phyloP scores from a whole-genome alignment of 2,329 filamentous ascomycete genomes.

The Pseudocercospora pini-densiflorae region DNA sequence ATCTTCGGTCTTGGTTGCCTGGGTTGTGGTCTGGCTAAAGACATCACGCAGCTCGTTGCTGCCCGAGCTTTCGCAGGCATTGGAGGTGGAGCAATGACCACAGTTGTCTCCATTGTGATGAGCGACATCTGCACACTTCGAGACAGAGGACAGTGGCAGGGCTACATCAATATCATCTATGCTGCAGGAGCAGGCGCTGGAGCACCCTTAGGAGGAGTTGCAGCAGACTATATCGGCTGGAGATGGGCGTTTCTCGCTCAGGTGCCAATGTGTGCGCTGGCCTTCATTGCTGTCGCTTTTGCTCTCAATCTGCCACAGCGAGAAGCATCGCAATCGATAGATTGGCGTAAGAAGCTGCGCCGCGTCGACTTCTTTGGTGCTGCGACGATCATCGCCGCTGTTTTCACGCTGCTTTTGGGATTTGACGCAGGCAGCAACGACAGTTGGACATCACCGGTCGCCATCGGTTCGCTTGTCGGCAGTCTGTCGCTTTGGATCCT shows the following conservation, averaged over 20 bases:
- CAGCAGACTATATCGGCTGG: constrained; percentile 78
- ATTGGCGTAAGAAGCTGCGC: constrained; percentile 68
- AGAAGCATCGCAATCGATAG: constrained; percentile 52
- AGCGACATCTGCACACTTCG: constrained; percentile 73
- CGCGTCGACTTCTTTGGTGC: constrained; percentile 77
- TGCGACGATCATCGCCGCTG: constrained; percentile 65
- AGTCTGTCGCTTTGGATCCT: constrained; percentile 64
- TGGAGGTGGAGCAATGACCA: constrained; percentile 73
- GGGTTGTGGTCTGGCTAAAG: constrained; percentile 65
- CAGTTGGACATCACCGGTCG: constrained; percentile 65
- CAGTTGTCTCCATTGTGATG: constrained; percentile 70
- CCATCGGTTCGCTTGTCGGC: constrained; percentile 61
- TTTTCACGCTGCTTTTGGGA: constrained; percentile 69
- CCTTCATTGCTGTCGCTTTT: constrained; percentile 67
- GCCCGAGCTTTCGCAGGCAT: constrained; percentile 67
- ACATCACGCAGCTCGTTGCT: constrained; percentile 68
- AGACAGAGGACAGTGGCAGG: constrained; percentile 75
- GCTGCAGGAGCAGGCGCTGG: constrained; percentile 70
- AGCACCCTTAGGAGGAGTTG: constrained; percentile 70
- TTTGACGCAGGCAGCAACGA: constrained; percentile 75
- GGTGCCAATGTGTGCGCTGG: constrained; percentile 68
- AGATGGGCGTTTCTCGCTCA: constrained; percentile 76
- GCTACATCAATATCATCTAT: constrained; percentile 73
- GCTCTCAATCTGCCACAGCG: constrained; percentile 63
- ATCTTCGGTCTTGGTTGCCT: constrained; percentile 69